Evolutionary conservation across 306 rosid genomes (phyloP), one percentile per base, ranked within the genome.

Genomic region (Quercus mongolica): DNA sequence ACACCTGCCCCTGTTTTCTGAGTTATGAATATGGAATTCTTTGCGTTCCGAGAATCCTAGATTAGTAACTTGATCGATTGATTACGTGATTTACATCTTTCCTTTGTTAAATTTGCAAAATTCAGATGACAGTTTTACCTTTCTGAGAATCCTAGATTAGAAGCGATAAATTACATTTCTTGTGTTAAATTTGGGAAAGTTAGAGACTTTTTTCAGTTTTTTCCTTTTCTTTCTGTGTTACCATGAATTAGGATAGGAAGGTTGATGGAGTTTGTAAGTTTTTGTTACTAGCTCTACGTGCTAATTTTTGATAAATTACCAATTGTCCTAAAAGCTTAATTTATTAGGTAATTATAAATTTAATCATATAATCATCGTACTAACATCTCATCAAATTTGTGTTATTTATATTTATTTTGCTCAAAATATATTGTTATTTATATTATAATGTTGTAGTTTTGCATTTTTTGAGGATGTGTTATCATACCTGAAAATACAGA

Each of bases 401-500:
- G 72, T 33, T 49, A 3, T 3, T 49, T 15, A 63, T 21, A 28
- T 63, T 15, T 49, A 49, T 10, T 49, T 15, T 38, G 10, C 44
- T 38, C 44, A 38, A 38, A 38, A 38, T 38, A 7, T 7, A 38
- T 38, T 38, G 44, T 38, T 12, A 49, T 10, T 12, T 15, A 63
- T 59, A 15, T 63, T 17, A 68, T 7, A 1, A 35, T 35, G 10
- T 15, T 33, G 30, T 58, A 6, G 3, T 11, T 58, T 4, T 8
- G 10, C 8, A 23, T 62, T 6, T 7, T 19, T 1, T 12, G 51
- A 62, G 49, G 18, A 10, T 25, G 44, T 49, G 79, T 18, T 44
- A 44, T 19, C 20, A 71, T 62, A 61, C 81, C 49, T 65, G 19
- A 12, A 79, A 63, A 77, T 88, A 83, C 85, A 95, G 99, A 86